Evolutionary conservation across 2,329 filamentous ascomycete species (phyloP), one percentile per base, ranked within the genome.

Genomic region (Colletotrichum tanaceti): DNA sequence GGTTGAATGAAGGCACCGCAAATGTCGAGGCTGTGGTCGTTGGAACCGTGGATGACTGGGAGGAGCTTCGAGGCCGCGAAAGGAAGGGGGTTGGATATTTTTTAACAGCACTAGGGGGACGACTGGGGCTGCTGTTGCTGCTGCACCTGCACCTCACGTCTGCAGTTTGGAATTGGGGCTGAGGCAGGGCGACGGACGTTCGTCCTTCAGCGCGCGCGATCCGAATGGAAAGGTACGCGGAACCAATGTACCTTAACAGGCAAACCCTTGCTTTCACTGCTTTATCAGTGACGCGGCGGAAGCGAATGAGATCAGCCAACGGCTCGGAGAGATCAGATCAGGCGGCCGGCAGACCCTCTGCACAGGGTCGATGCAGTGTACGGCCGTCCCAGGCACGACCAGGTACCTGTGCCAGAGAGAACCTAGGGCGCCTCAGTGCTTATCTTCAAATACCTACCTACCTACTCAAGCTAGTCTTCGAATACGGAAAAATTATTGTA

Each of bases 81-180:
- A 58, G 58, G 63, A 70, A 68, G 67, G 67, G 66, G 67, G 63
- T 54, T 67, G 67, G 67, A 63, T 50, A 63, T 70, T 69, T 70
- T 68, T 63, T 62, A 55, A 70, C 64, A 57, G 55, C 63, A 57
- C 43, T 53, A 43, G 28, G 58, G 58, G 24, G 32, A 35, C 32
- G 9, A 38, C 22, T 28, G 38, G 46, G 53, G 43, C 66, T 66
- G 62, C 63, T 58, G 32, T 20, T 54, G 32, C 35, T 22, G 43
- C 66, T 66, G 62, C 57, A 58, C 52, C 35, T 54, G 32, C 35
- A 39, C 32, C 32, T 54, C 32, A 54, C 52, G 32, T 54, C 52
- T 60, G 50, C 50, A 66, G 41, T 43, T 43, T 46, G 58, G 39
- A 59, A 61, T 61, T 60, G 66, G 66, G 66, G 66, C 66, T 66